Percentiles rank a stretch among this genome's conserved stretches.
Evolutionary conservation across 1,284 basidiomycete genomes (phyloP).

Genomic region (Kwoniella shivajii): DNA sequence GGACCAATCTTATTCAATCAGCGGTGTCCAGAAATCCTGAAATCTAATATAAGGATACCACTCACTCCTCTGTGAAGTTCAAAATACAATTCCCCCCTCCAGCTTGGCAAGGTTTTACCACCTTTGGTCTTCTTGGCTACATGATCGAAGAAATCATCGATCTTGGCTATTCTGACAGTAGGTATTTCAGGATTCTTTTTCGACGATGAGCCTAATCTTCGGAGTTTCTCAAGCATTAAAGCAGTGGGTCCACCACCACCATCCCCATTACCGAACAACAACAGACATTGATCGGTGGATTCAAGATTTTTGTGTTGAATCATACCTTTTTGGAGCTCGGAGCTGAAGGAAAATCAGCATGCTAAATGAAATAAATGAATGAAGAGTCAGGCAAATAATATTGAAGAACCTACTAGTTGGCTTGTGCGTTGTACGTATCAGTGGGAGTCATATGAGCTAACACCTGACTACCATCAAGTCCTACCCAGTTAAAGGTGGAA

Average conservation of each 20-base stretch:
- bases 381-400: neutral
- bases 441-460: slow-evolving; percentile 90
- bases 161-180: slow-evolving; percentile 66
- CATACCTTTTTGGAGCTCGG: slow-evolving; percentile 71
- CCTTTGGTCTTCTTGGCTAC: slow-evolving; percentile 65
- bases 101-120: slow-evolving; percentile 78
- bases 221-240: slow-evolving; percentile 76
- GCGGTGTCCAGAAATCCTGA: neutral
- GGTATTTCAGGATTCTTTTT: slow-evolving; percentile 58
- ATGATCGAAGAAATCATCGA: slow-evolving; percentile 78
- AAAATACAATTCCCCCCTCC: slow-evolving; percentile 86
- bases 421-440: slow-evolving; percentile 32
- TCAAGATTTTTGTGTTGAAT: slow-evolving; percentile 87
- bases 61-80: slow-evolving; percentile 65
- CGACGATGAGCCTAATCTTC: slow-evolving; percentile 18
- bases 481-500: slow-evolving; percentile 96
- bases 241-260: slow-evolving; percentile 62
- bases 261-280: slow-evolving; percentile 91
- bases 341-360: neutral
- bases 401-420: slow-evolving; percentile 44
- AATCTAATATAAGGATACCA: neutral
- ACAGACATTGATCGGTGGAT: slow-evolving; percentile 62
- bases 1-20: neutral
- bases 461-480: slow-evolving; percentile 65
- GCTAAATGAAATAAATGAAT: neutral